phyloP scores from a whole-genome alignment of 805 yeast genomes.

The Ogataea ganodermae region DNA sequence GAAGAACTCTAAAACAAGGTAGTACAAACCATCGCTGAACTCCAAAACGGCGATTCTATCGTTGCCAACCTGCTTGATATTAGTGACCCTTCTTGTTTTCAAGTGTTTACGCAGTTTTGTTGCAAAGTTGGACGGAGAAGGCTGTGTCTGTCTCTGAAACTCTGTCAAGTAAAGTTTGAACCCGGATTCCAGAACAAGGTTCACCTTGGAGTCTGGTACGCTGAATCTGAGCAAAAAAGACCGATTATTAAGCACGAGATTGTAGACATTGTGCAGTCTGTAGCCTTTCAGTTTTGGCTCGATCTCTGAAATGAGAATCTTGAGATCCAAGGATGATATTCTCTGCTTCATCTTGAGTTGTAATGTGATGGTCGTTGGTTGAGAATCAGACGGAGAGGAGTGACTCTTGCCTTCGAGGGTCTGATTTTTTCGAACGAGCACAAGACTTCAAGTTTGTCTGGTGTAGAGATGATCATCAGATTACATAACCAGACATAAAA shows the following conservation, averaged over 20 bases:
- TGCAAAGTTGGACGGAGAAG: conserved; percentile 82
- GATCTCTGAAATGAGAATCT: conserved; percentile 69
- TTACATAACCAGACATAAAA: too few species aligned
- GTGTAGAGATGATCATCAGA: neutral
- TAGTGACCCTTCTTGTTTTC: conserved; percentile 74
- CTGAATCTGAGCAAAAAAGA: conserved; percentile 81
- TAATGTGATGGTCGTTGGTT: neutral
- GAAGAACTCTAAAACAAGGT: conserved; percentile 85
- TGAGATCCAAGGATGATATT: conserved; percentile 80
- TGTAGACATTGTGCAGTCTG: conserved; percentile 83
- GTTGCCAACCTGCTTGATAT: conserved; percentile 69
- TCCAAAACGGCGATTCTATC: conserved; percentile 84
- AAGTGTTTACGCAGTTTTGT: conserved; percentile 84
- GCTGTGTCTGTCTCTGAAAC: conserved; percentile 78
- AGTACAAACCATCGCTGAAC: conserved; percentile 78
- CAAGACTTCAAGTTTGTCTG: too few species aligned
- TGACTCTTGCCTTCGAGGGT: neutral
- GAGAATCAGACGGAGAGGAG: neutral
- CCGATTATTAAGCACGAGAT: conserved; percentile 67
- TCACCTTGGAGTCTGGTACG: conserved; percentile 77
- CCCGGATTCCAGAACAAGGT: conserved; percentile 82
- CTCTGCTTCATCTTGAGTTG: conserved; percentile 61
- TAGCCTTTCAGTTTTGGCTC: conserved; percentile 56
- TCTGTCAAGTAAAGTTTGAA: conserved; percentile 76
- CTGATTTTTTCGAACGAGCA: neutral